Percentiles rank a stretch among this genome's conserved stretches.
These are phyloP conservation scores for Halophytophthora polymorphica DNA, from an alignment of 352 stramenopile genomes.

Conservation along the genomic window DNA sequence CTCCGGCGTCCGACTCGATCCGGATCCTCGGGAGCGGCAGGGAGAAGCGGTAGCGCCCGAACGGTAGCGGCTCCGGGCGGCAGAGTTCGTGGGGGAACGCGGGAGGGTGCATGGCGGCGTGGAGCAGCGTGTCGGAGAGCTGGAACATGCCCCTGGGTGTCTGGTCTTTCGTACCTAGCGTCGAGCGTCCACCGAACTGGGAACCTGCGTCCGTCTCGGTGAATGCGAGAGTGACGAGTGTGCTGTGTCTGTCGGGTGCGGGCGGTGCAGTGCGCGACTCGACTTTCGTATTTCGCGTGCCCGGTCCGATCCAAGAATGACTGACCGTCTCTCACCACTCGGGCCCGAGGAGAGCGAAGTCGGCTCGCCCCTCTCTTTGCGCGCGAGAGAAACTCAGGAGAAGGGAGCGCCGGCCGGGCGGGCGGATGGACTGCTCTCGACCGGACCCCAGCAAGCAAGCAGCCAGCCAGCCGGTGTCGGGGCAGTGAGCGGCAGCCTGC, in stretches of 20 bases:
- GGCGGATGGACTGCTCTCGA: too few relatives aligned
- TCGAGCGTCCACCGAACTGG: too few relatives aligned
- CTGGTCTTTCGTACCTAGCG: too few relatives aligned
- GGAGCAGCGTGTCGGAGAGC: slow-evolving; percentile 21
- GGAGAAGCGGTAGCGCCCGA: slow-evolving; percentile 14
- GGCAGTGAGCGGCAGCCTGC: too few relatives aligned
- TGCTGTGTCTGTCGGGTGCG: neutral
- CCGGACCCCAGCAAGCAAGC: too few relatives aligned
- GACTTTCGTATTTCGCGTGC: too few relatives aligned
- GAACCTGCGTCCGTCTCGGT: slow-evolving; percentile 24
- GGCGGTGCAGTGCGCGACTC: neutral
- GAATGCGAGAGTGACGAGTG: slow-evolving; percentile 6
- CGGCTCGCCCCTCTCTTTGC: too few relatives aligned
- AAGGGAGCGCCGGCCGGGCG: too few relatives aligned
- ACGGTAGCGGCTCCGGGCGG: slow-evolving; percentile 15
- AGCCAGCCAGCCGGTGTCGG: too few relatives aligned
- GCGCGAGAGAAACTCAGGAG: too few relatives aligned
- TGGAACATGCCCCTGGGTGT: too few relatives aligned
- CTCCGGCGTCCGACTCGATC: slow-evolving; percentile 7
- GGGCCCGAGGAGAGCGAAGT: too few relatives aligned
- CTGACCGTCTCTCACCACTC: neutral
- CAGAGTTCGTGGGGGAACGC: slow-evolving; percentile 23
- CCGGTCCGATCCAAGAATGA: neutral
- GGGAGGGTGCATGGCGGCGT: slow-evolving; percentile 20
- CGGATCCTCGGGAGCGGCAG: slow-evolving; percentile 18